phyloP scores from a whole-genome alignment of 345 rosid genomes.

The Gossypium rotundifolium region DNA sequence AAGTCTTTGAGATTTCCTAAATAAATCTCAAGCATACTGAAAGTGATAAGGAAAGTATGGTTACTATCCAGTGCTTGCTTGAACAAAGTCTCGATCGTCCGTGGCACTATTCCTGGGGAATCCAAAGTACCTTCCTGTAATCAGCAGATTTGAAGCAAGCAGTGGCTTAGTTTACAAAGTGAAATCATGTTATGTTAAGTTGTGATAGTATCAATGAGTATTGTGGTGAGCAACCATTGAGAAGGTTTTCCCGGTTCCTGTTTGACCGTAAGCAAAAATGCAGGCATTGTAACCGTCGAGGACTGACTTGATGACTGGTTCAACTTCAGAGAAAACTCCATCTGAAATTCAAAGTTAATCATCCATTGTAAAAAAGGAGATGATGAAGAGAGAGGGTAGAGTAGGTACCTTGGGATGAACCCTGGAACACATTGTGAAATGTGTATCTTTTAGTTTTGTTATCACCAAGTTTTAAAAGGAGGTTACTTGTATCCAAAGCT shows the following conservation, averaged over 20 bases:
- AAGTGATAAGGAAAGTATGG: slow-evolving; percentile 41
- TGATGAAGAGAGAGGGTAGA: background rate
- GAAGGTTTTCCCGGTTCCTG: slow-evolving; percentile 80
- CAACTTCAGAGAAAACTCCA: slow-evolving; percentile 71
- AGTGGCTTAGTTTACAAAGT: background rate
- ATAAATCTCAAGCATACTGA: slow-evolving; percentile 88
- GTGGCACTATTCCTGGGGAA: slow-evolving; percentile 60
- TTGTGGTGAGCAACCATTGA: slow-evolving; percentile 71
- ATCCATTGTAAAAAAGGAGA: background rate
- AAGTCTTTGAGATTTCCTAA: slow-evolving; percentile 74
- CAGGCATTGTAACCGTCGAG: slow-evolving; percentile 84
- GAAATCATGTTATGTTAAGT: background rate
- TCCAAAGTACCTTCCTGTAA: slow-evolving; percentile 63
- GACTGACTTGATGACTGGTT: slow-evolving; percentile 70
- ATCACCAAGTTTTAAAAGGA: slow-evolving; percentile 35
- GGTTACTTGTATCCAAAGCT: slow-evolving; percentile 42
- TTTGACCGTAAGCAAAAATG: slow-evolving; percentile 79
- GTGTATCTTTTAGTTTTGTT: slow-evolving; percentile 45
- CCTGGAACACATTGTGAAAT: slow-evolving; percentile 60
- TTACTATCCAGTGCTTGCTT: slow-evolving; percentile 53
- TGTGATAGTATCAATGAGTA: background rate
- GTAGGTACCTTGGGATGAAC: slow-evolving; percentile 60
- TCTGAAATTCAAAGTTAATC: slow-evolving; percentile 34
- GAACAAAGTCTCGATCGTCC: slow-evolving; percentile 50
- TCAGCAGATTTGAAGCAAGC: background rate